Percentiles rank a stretch among this genome's conserved stretches.
Conservation (phyloP, 306 rosid species). For the Carpinus viminea region DNA sequence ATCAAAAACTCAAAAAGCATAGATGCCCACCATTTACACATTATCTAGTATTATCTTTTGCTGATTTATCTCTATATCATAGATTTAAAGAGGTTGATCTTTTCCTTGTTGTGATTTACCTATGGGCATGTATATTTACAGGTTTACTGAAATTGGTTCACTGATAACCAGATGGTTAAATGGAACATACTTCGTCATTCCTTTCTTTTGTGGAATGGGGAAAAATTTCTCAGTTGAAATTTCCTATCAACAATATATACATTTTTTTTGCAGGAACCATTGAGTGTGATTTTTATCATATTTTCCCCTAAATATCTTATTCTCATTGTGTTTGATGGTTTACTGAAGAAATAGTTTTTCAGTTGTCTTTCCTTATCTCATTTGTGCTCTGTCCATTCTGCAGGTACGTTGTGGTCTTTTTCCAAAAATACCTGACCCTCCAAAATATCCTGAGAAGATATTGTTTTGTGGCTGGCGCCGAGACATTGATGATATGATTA, state of each 20-base stretch:
- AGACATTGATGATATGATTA: constrained; percentile 94
- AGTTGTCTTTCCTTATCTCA: constrained; percentile 9
- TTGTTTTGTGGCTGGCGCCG: constrained; percentile 99
- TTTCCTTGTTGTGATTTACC: background rate
- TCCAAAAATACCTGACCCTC: constrained; percentile 65
- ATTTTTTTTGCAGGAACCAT: background rate
- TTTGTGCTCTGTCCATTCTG: constrained; percentile 33
- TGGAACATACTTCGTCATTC: background rate
- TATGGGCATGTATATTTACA: background rate
- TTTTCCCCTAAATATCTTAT: background rate
- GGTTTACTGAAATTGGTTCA: background rate
- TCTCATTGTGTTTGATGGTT: background rate
- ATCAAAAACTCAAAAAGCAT: background rate
- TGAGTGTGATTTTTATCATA: background rate
- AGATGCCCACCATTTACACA: background rate
- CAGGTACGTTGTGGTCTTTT: constrained; percentile 62
- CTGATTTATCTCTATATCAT: background rate
- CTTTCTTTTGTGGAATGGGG: background rate
- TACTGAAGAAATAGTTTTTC: background rate
- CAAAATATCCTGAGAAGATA: constrained; percentile 88
- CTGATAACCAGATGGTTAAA: background rate
- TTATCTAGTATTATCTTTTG: background rate
- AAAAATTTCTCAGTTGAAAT: background rate
- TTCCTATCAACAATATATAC: background rate
- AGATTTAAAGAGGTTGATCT: background rate